Conservation (phyloP, 306 rosid species). For the Alnus rubra region DNA sequence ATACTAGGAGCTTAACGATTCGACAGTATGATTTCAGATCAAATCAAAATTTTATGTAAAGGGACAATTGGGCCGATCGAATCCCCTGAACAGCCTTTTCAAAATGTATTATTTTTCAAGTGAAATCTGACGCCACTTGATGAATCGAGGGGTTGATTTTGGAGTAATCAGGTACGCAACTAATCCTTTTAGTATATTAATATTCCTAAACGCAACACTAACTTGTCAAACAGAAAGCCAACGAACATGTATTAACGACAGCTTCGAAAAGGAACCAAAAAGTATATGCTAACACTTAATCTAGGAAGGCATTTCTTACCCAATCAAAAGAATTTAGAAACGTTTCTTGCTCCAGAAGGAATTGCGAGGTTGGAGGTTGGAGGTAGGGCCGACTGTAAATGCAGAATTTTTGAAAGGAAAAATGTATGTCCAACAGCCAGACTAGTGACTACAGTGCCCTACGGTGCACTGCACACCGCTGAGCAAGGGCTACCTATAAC, state of each 20-base stretch:
- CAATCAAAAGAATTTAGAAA: not conserved
- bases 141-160: no score
- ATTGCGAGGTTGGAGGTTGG: no score
- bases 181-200: not conserved
- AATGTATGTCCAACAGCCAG: not conserved
- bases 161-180: no score
- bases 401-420: no score
- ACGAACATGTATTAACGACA: not conserved
- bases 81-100: not conserved
- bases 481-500: constrained; percentile 13
- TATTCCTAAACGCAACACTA: not conserved
- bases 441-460: no score
- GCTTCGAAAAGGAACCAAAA: not conserved
- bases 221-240: not conserved
- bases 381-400: no score
- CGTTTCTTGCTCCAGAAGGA: not conserved
- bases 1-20: constrained; percentile 20
- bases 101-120: not conserved
- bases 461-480: not conserved
- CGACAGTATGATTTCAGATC: constrained; percentile 21
- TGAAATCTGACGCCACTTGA: not conserved
- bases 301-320: not conserved
- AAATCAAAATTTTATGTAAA: constrained; percentile 16
- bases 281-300: not conserved
- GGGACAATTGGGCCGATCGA: constrained; percentile 5